Base-by-base conservation (phyloP, 441 rosid genomes). In the Euphorbia schlechtendalii region DNA sequence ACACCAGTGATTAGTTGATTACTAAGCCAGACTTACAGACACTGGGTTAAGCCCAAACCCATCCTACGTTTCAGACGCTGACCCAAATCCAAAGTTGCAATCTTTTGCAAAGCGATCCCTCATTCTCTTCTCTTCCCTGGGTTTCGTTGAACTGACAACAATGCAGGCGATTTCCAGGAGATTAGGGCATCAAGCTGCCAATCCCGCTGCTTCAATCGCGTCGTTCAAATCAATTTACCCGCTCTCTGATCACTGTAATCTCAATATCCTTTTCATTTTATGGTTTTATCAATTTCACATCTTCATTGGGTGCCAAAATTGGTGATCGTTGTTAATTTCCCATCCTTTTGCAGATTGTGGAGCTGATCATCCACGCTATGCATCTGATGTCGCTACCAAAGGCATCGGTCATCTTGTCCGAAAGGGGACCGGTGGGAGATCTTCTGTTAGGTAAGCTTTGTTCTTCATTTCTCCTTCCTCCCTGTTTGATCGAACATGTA, bases 341-440 rank as follows among this genome's bases (percentile, higher is more conserved):
- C 32, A 15, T 14, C 34, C 8, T 8, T 67, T 34, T n/a, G 60
- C 74, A 91, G 96, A 80, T 66, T 72, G 79, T 77, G 89, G 84
- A 51, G 74, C 53, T 77, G 97, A 83, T 67, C 77, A 75, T 77
- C 77, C 71, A 27, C 86, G 98, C 8, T 77, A 73, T 62, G 84
- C 77, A 59, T 88, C 98, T 62, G 80, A 90, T 43, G 80, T 89
- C 46, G 46, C 83, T 52, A 70, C 84, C 46, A 85, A 79, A 73
- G 96, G 95, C 58, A 75, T 76, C 27, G 97, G 93, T 57, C 90
- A 86, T 66, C 86, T 91, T 49, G 86, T 93, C 68, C 98, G 97
- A 65, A 95, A 92, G 87, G 99, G 99, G 21, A 95, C 99, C 60
- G 99, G 98, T 65, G 99, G 99, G 51, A 81, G 98, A 83, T 95